Percentiles rank a stretch among this genome's conserved stretches.
These are phyloP conservation scores for Carnegiea gigantea DNA, from an alignment of 179 eudicot species.

Conservation along the genomic window DNA sequence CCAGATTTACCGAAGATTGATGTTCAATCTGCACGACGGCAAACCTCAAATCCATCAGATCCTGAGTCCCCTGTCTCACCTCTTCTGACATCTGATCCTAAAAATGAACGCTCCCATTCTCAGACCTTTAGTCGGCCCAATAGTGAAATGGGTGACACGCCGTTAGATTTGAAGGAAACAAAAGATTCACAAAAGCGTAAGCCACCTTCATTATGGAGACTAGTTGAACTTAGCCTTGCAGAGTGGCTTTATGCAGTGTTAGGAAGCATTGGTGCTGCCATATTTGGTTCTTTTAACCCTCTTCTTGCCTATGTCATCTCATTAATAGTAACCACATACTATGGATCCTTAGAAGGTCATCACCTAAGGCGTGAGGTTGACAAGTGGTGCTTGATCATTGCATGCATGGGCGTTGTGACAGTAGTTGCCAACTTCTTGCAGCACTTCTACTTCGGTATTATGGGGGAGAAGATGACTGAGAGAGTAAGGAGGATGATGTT, in stretches of 20 bases:
- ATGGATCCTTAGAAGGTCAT: conserved; percentile 45
- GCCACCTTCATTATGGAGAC: conserved; percentile 94
- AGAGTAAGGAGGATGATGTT: conserved; percentile 99
- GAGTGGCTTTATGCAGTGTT: conserved; percentile 99
- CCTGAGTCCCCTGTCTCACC: conserved; percentile 99
- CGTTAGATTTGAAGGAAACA: conserved; percentile 39
- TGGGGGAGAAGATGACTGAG: conserved; percentile 99
- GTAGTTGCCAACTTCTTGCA: conserved; percentile 99
- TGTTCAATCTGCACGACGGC: conserved; percentile 59
- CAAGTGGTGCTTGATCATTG: conserved; percentile 96
- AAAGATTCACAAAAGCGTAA: conserved; percentile 40
- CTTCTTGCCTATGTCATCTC: conserved; percentile 95
- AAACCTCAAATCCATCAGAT: conserved; percentile 64
- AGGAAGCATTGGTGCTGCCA: conserved; percentile 97
- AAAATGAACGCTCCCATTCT: conserved; percentile 96
- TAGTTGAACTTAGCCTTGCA: conserved; percentile 92
- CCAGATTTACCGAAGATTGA: conserved; percentile 94
- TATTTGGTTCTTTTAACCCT: conserved; percentile 97
- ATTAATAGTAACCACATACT: conserved; percentile 75
- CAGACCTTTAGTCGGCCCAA: conserved; percentile 93
- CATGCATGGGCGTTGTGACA: conserved; percentile 92
- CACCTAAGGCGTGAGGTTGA: conserved; percentile 68
- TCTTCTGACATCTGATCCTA: conserved; percentile 94
- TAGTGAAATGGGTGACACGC: conserved; percentile 58
- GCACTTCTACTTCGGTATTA: conserved; percentile 96